Percentiles rank a stretch among this genome's conserved stretches.
Conservation (phyloP, 2,329 filamentous ascomycete genomes). For the Aspergillus sp. region DNA sequence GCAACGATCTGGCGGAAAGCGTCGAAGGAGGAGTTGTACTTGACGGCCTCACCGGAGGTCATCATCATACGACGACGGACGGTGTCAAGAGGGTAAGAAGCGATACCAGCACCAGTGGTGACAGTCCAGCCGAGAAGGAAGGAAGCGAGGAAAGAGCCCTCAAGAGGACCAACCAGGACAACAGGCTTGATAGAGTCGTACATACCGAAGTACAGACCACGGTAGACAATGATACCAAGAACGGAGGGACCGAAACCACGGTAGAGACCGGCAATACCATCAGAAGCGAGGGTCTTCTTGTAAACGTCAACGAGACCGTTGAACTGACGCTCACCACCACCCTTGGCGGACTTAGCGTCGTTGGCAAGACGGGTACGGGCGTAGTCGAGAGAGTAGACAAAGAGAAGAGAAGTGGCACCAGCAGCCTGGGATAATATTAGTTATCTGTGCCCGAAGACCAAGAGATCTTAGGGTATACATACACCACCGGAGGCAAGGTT, state of each 20-base stretch:
- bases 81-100: slow-evolving; percentile 99
- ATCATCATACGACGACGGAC: slow-evolving; percentile 99
- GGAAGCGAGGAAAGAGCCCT: slow-evolving; percentile 99
- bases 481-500: slow-evolving; percentile 99
- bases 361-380: slow-evolving; percentile 99
- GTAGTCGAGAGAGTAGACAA: slow-evolving; percentile 99
- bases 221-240: slow-evolving; percentile 99
- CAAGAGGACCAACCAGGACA: slow-evolving; percentile 83
- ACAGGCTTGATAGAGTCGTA: slow-evolving; percentile 99
- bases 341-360: slow-evolving; percentile 97
- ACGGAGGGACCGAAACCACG: slow-evolving; percentile 99
- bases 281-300: slow-evolving; percentile 98
- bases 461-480: slow-evolving; percentile 47
- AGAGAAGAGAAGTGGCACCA: slow-evolving; percentile 99
- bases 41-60: slow-evolving; percentile 93
- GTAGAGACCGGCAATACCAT: slow-evolving; percentile 99
- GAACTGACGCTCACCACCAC: slow-evolving; percentile 98
- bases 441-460: slow-evolving; percentile 8
- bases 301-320: slow-evolving; percentile 99
- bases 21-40: slow-evolving; percentile 97
- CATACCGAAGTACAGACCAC: slow-evolving; percentile 99
- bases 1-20: slow-evolving; percentile 95
- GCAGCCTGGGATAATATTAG: slow-evolving; percentile 62
- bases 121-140: slow-evolving; percentile 98
- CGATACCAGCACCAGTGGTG: slow-evolving; percentile 99